A percentile compares a stretch with the other conserved stretches of the same genome.
These are phyloP conservation scores for Mycogone perniciosa DNA, from an alignment of 2,329 filamentous ascomycete genomes.

Conservation along the genomic window DNA sequence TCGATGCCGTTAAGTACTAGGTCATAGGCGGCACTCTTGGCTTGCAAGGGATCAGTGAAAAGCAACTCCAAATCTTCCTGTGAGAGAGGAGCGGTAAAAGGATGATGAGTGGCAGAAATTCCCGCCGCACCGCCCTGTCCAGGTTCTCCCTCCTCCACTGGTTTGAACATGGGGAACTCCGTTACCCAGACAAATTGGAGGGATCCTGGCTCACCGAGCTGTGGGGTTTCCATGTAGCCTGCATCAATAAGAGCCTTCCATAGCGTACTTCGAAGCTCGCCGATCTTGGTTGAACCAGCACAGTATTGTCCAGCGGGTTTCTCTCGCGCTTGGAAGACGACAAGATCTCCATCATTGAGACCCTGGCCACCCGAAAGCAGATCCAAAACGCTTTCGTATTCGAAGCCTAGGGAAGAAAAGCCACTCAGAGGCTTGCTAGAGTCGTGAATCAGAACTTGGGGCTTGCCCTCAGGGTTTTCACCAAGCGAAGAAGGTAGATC, in stretches of 20 bases:
- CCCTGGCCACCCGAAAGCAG: slow-evolving; percentile 35
- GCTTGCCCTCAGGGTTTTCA: slow-evolving; percentile 68
- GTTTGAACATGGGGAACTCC: slow-evolving; percentile 89
- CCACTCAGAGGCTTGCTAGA: slow-evolving; percentile 67
- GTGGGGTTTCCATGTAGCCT: slow-evolving; percentile 44
- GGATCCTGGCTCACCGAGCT: slow-evolving; percentile 30
- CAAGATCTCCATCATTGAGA: slow-evolving; percentile 59
- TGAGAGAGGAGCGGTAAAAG: slow-evolving; percentile 82
- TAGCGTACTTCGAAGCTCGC: slow-evolving; percentile 64
- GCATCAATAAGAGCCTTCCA: slow-evolving; percentile 63
- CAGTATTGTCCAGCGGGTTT: slow-evolving; percentile 50
- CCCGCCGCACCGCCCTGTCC: slow-evolving; percentile 78
- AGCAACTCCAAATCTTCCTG: slow-evolving; percentile 68
- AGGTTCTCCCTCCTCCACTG: slow-evolving; percentile 53
- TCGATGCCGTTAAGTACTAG: slow-evolving; percentile 94
- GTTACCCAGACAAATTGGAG: slow-evolving; percentile 78
- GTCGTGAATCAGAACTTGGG: slow-evolving; percentile 73
- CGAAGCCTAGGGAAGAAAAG: slow-evolving; percentile 63
- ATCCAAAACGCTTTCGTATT: slow-evolving; percentile 53
- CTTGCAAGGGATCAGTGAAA: slow-evolving; percentile 62
- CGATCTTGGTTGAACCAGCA: slow-evolving; percentile 61
- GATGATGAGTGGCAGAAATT: slow-evolving; percentile 85
- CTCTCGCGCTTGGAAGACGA: slow-evolving; percentile 74
- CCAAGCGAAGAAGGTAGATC: slow-evolving; percentile 52
- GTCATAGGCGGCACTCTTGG: slow-evolving; percentile 85